Evolutionary conservation across 148 eudicot species (phyloP).

Genomic region (Amaranthus palmeri): DNA sequence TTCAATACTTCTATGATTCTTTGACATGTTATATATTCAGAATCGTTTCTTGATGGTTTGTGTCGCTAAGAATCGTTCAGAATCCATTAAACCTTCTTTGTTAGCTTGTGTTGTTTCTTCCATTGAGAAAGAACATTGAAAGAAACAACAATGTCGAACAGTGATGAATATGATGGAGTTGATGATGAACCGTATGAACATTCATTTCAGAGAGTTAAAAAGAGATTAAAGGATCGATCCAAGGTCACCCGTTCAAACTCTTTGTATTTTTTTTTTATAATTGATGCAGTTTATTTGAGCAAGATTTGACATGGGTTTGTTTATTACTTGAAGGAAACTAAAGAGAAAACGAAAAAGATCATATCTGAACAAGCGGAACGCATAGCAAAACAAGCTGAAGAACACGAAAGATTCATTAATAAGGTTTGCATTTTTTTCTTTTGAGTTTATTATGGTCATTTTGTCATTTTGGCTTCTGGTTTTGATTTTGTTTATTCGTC

Average conservation of each 20-base stretch:
- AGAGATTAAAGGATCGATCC: conserved; percentile 51
- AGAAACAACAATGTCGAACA: conserved; percentile 39
- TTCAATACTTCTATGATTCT: no score
- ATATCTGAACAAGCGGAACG: conserved; percentile 82
- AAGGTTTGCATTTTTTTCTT: conserved; percentile 39
- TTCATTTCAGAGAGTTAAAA: conserved; percentile 42
- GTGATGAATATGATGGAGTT: conserved; percentile 46
- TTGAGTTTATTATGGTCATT: background rate
- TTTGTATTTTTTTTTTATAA: background rate
- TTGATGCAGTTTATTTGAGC: background rate
- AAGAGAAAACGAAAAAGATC: conserved; percentile 82
- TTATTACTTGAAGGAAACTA: conserved; percentile 52
- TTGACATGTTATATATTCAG: no score
- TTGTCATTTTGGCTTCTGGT: conserved; percentile 10
- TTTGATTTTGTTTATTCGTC: background rate
- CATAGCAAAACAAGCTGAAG: conserved; percentile 92
- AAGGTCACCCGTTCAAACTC: conserved; percentile 33
- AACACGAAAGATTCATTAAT: conserved; percentile 83
- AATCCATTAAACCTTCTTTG: no score
- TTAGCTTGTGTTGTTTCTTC: no score
- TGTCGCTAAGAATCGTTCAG: no score
- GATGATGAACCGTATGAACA: conserved; percentile 52
- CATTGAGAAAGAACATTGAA: background rate
- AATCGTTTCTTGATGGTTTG: no score
- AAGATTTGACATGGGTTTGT: conserved; percentile 13